A percentile compares a stretch with the other conserved stretches of the same genome.
phyloP scores from a whole-genome alignment of 2,329 filamentous ascomycete genomes.

The Phialophora chinensis region DNA sequence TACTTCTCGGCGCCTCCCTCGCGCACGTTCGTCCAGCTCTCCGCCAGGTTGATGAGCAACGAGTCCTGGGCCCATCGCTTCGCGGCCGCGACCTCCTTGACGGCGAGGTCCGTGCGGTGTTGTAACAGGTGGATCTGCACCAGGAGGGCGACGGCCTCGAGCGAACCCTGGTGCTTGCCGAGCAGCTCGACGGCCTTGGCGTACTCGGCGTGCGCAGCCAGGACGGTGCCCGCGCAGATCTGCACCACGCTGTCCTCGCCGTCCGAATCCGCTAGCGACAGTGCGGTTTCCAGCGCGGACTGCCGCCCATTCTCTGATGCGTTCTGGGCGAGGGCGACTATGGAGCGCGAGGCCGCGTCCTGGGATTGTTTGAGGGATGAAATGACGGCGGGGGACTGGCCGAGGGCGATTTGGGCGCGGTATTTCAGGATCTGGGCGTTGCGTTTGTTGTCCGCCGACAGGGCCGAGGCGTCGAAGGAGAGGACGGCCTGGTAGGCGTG shows the following conservation, averaged over 20 bases:
- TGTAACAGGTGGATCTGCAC: conserved; percentile 91
- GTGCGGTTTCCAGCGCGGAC: conserved; percentile 66
- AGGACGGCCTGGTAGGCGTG: conserved; percentile 87
- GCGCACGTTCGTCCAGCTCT: conserved; percentile 91
- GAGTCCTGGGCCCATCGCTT: conserved; percentile 95
- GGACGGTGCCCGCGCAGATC: conserved; percentile 77
- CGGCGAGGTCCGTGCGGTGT: conserved; percentile 86
- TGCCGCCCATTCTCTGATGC: conserved; percentile 61
- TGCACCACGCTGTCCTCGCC: conserved; percentile 81
- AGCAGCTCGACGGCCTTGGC: conserved; percentile 84
- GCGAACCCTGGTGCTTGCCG: conserved; percentile 80
- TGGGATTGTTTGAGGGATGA: conserved; percentile 69
- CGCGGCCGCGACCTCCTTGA: conserved; percentile 86
- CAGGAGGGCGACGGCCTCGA: conserved; percentile 80
- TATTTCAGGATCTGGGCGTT: conserved; percentile 78
- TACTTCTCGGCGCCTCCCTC: conserved; percentile 94
- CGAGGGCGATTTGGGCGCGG: conserved; percentile 81
- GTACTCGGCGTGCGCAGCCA: conserved; percentile 79
- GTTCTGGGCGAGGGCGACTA: conserved; percentile 75
- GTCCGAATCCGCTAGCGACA: conserved; percentile 70
- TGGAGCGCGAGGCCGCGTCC: conserved; percentile 74
- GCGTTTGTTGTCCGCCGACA: conserved; percentile 78
- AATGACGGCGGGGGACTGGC: conserved; percentile 75
- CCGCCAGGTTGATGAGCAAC: conserved; percentile 88
- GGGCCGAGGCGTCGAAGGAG: conserved; percentile 80